Percentiles rank a stretch among this genome's conserved stretches.
These are phyloP conservation scores for Stephania japonica DNA, from an alignment of 164 flowering plant species.

Conservation along the genomic window DNA sequence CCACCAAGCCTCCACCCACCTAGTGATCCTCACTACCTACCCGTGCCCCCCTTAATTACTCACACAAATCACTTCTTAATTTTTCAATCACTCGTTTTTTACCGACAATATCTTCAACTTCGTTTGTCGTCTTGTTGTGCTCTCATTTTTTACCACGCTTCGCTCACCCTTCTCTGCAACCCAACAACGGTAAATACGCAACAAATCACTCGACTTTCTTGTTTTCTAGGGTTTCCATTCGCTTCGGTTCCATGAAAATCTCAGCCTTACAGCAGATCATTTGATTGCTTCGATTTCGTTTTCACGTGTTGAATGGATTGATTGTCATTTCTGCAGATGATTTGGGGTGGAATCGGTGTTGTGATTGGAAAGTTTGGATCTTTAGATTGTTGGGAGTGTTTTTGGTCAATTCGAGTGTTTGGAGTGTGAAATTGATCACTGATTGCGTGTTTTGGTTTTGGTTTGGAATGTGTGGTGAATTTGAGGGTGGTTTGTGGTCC, in stretches of 20 bases:
- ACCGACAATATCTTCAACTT: background rate
- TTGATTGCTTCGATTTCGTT: background rate
- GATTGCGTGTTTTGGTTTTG: background rate
- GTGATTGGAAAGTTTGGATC: background rate
- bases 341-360: too few relatives aligned
- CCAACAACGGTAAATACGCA: slow-evolving; percentile 4
- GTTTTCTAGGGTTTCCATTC: slow-evolving; percentile 10
- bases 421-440: background rate
- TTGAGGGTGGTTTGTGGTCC: slow-evolving; percentile 45
- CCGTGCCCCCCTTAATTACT: too few relatives aligned
- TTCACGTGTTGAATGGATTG: background rate
- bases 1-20: background rate
- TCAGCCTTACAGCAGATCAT: background rate
- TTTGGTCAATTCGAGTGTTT: too few relatives aligned
- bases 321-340: too few relatives aligned
- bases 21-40: background rate
- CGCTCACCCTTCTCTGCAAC: slow-evolving; percentile 1
- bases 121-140: background rate
- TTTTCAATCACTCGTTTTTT: background rate
- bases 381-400: too few relatives aligned
- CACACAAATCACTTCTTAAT: too few relatives aligned
- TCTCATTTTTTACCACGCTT: background rate
- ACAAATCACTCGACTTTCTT: slow-evolving; percentile 2
- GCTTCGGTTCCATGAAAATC: background rate
- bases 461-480: slow-evolving; percentile 17